phyloP scores from a whole-genome alignment of 768 basidiomycete genomes.

The Udeniomyces megalosporus region DNA sequence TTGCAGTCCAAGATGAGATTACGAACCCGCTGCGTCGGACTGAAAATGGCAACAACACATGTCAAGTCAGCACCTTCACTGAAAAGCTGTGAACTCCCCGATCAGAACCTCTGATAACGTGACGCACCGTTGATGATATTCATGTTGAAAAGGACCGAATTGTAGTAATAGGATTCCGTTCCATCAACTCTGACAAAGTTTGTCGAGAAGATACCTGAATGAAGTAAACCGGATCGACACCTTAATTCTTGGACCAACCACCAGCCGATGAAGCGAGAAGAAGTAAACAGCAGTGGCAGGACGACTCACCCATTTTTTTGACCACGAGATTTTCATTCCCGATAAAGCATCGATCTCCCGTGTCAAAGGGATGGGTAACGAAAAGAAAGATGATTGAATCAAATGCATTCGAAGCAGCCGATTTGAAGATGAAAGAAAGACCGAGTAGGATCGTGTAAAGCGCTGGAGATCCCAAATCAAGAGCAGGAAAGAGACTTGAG shows the following conservation, averaged over 20 bases:
- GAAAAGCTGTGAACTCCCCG: too few species aligned
- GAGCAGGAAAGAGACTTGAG: too few species aligned
- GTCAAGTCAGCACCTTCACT: too few species aligned
- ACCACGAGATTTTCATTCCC: constrained; percentile 41
- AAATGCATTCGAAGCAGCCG: constrained; percentile 51
- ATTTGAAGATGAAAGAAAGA: constrained; percentile 67
- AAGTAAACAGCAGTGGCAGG: background rate
- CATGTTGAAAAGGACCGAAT: constrained; percentile 52
- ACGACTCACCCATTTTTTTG: constrained; percentile 41
- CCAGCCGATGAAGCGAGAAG: background rate
- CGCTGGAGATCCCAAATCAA: too few species aligned
- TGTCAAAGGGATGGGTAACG: constrained; percentile 58
- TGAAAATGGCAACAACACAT: too few species aligned
- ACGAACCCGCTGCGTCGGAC: too few species aligned
- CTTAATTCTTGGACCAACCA: too few species aligned
- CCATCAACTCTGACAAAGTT: constrained; percentile 56
- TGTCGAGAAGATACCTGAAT: constrained; percentile 52
- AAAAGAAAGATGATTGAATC: constrained; percentile 70
- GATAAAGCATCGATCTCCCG: constrained; percentile 66
- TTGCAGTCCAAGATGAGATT: too few species aligned
- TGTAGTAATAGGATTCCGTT: constrained; percentile 61
- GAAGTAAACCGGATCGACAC: background rate
- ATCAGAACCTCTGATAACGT: too few species aligned
- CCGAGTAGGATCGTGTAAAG: constrained; percentile 52
- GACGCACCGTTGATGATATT: constrained; percentile 39